Base-by-base conservation (phyloP, 148 eudicot species). In the Camellia japonica region DNA sequence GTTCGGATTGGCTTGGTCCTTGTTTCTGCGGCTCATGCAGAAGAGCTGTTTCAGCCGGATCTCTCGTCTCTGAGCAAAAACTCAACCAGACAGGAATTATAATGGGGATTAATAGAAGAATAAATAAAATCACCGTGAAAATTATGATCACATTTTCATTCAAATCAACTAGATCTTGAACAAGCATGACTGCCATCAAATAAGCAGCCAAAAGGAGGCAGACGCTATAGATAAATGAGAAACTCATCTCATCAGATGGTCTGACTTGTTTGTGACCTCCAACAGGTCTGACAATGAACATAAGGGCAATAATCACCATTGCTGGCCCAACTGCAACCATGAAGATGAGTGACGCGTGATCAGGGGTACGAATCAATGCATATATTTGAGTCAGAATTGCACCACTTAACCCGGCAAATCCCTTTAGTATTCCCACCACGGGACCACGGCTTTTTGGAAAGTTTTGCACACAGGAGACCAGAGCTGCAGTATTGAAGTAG, bases 311-410 rank as follows among this genome's bases (percentile, higher is more conserved):
- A 70, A 85, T 82, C 66, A 93, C 97, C 94, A 93, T 91, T 23
- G 95, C 77, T 18, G 98, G 98, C 71, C 98, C 97, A 66, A 93
- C 97, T 10, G 98, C 98, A 75, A 95, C 86, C 98, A 95, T 95
- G 83, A 91, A 95, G 81, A 95, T 89, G 63, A 95, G 92, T 13
- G 98, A 92, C 38, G 98, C 98, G 6, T 89, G 91, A 83, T 92
- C 94, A 13, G 97, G 94, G 69, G 88, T 74, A 46, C 89, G 88
- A 19, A 95, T 83, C 46, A 93, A 46, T 3, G 91, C 86, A 74
- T 87, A 95, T 65, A 91, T 80, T 76, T 95, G 98, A 42, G 96
- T 90, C 76, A 93, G 77, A 61, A 95, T 95, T 5, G 98, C 98
- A 43, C 98, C 98, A 83, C 92, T 71, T 75, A 95, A 82, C 73